Evolutionary conservation across 805 yeast genomes (phyloP).

Genomic region (Starmerella davenportii): DNA sequence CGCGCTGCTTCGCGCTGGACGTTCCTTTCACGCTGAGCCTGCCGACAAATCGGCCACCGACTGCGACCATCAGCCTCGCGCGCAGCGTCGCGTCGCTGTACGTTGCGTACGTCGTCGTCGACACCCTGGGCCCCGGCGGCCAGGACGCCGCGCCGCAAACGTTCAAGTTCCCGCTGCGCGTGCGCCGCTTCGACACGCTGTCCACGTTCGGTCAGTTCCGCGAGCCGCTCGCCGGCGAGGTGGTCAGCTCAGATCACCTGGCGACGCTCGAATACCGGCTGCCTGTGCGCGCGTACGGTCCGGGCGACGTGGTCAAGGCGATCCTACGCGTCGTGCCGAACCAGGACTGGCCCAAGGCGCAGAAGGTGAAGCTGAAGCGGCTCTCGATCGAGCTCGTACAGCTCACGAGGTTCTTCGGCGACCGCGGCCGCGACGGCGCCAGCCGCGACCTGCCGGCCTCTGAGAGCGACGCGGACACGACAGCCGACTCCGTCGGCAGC

Average conservation of each 20-base stretch:
- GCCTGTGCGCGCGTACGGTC: slow-evolving; percentile 25
- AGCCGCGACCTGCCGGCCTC: too few species aligned
- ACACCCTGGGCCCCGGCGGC: slow-evolving; percentile 1
- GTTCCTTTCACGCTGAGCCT: slow-evolving; percentile 25
- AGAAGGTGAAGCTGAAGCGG: slow-evolving; percentile 23
- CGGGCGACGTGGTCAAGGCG: slow-evolving; percentile 23
- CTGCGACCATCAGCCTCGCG: slow-evolving; percentile 22
- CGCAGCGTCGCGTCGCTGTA: slow-evolving; percentile 22
- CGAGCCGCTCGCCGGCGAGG: slow-evolving; percentile 18
- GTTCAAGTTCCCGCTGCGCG: slow-evolving; percentile 22
- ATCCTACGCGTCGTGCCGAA: slow-evolving; percentile 22
- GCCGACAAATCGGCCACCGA: slow-evolving; percentile 21
- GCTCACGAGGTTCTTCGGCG: slow-evolving; percentile 18
- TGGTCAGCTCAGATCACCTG: slow-evolving; percentile 22
- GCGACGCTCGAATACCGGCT: slow-evolving; percentile 22
- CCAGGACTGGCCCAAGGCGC: slow-evolving; percentile 24
- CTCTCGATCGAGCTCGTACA: slow-evolving; percentile 24
- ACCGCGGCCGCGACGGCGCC: neutral
- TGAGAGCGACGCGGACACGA: neutral
- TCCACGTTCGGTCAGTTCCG: slow-evolving; percentile 25
- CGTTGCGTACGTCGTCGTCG: slow-evolving; percentile 22
- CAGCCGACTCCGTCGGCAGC: neutral
- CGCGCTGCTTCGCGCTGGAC: slow-evolving; percentile 20
- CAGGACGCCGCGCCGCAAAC: neutral
- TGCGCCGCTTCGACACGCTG: slow-evolving; percentile 25